Evolutionary conservation across 768 basidiomycete genomes (phyloP).

Genomic region (Rossbeevera mucosa): DNA sequence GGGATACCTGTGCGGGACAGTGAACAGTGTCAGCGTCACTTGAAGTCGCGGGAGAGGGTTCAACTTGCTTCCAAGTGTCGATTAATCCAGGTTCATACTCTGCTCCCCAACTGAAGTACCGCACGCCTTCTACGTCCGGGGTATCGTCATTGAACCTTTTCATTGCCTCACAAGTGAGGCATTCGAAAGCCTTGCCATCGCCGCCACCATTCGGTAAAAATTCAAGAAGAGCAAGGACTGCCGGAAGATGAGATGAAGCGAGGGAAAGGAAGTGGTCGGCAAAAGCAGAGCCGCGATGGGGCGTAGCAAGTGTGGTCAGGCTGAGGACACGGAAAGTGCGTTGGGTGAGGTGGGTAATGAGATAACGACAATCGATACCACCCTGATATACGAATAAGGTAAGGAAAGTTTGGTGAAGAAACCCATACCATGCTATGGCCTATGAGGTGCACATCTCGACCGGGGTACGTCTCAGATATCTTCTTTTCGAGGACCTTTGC

Average conservation of each 20-base stretch:
- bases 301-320: constrained; percentile 91
- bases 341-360: constrained; percentile 76
- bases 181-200: constrained; percentile 91
- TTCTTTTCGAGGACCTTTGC: constrained; percentile 85
- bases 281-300: constrained; percentile 90
- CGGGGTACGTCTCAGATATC: constrained; percentile 77
- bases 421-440: constrained; percentile 72
- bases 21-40: background rate
- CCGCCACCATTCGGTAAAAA: constrained; percentile 89
- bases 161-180: constrained; percentile 83
- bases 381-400: constrained; percentile 49
- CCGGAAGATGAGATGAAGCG: constrained; percentile 63
- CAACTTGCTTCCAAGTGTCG: constrained; percentile 73
- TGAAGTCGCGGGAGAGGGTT: background rate
- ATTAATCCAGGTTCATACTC: constrained; percentile 83
- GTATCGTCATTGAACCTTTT: constrained; percentile 82
- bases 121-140: constrained; percentile 70
- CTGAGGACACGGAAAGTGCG: constrained; percentile 79
- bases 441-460: constrained; percentile 79
- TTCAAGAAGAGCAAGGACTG: constrained; percentile 70
- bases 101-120: constrained; percentile 96
- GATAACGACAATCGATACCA: constrained; percentile 87
- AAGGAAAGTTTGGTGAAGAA: background rate
- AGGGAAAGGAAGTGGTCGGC: constrained; percentile 85
- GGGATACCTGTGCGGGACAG: constrained; percentile 42